phyloP scores from a whole-genome alignment of 352 stramenopile genomes.

The Phytophthora pistaciae region DNA sequence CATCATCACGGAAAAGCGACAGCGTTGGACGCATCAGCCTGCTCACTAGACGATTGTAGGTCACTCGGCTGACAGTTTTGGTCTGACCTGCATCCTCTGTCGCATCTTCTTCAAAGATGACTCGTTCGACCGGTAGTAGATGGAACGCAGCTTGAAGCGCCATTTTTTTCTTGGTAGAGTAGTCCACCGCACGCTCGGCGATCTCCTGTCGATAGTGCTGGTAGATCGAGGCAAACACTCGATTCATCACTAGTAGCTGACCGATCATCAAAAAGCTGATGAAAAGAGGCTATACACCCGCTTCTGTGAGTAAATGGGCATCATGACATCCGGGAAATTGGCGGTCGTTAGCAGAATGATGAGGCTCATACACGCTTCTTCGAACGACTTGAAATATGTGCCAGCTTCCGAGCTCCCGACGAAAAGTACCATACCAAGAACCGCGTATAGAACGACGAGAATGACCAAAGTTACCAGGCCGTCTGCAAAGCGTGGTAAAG shows the following conservation, averaged over 20 bases:
- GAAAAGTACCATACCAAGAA: constrained; percentile 74
- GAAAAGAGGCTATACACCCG: constrained; percentile 70
- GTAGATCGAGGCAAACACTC: constrained; percentile 80
- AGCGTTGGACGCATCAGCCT: constrained; percentile 42
- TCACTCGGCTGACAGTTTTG: constrained; percentile 38
- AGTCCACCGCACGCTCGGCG: constrained; percentile 35
- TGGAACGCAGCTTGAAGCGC: constrained; percentile 65
- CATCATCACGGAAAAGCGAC: constrained; percentile 40
- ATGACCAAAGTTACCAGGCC: constrained; percentile 54
- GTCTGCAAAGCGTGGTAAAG: constrained; percentile 52
- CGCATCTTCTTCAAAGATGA: background rate
- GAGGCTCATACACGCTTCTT: constrained; percentile 62
- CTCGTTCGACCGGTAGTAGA: constrained; percentile 37
- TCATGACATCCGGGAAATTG: constrained; percentile 89
- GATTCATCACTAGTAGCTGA: constrained; percentile 85
- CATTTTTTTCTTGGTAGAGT: constrained; percentile 44
- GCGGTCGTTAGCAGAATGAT: constrained; percentile 80
- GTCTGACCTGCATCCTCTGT: constrained; percentile 2
- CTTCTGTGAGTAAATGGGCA: constrained; percentile 64
- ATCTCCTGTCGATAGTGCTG: constrained; percentile 70
- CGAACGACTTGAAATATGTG: constrained; percentile 61
- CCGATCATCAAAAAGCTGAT: constrained; percentile 74
- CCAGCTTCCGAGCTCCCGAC: constrained; percentile 60
- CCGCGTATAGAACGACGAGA: constrained; percentile 65
- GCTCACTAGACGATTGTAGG: constrained; percentile 38